Base-by-base conservation (phyloP, 306 rosid genomes). In the Trichosanthes cucumerina region DNA sequence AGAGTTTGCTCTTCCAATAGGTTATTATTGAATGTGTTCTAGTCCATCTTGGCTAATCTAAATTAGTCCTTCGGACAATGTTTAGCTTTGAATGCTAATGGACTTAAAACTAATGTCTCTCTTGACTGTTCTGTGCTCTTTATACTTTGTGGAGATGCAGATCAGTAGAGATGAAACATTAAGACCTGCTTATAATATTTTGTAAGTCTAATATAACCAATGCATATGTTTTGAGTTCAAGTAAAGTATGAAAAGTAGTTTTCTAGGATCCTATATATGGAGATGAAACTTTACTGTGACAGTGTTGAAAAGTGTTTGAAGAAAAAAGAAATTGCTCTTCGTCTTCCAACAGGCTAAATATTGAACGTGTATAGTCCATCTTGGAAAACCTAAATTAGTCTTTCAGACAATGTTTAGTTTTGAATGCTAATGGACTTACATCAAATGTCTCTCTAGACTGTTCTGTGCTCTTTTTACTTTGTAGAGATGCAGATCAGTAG, bases 371-470 rank as follows among this genome's bases (percentile, higher is more conserved):
- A 49, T 69, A 80, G 95, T 91, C 93, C 92, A 86, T 90, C 90
- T 87, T 92, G 89, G 92, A 89, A 84, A 86, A 84, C 90, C 92
- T 89, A 85, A 18, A 64, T 34, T 80, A 86, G 78, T 82, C 83
- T 28, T 28, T 7, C 36, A 72, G 78, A 86, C 82, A 19, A 80
- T 93, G 89, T 38, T 54, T 88, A 88, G 88, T 78, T 91, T 91
- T 93, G 91, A 88, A 89, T 91, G 98, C 89, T 87, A 93, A 87
- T 88, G 93, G 89, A 85, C 89, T 86, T 4, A 77, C 6, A 89
- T n/a, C 0, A n/a, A 86, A 70, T 0, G 58, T 83, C 72, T 10
- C 84, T 85, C 76, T 15, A 57, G 82, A 78, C 64, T 85, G 84
- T 87, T 88, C 81, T 86, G 89, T 82, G 65, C 80, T 81, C 69